phyloP scores from a whole-genome alignment of 352 stramenopile species.

The Phytophthora gonapodyides region DNA sequence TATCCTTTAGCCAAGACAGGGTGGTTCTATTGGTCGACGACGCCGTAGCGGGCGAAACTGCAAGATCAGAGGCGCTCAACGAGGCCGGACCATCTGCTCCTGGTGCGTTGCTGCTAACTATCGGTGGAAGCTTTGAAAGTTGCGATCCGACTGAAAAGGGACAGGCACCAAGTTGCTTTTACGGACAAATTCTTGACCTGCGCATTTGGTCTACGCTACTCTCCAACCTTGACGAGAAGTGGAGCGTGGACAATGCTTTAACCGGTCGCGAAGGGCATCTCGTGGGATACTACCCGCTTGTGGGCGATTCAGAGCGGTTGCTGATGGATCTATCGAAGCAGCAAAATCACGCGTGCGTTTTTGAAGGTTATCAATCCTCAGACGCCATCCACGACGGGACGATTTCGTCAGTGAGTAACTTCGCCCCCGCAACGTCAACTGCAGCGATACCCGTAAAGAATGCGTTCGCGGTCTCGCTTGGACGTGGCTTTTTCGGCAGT shows the following conservation, averaged over 20 bases:
- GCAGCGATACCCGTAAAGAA: constrained; percentile 49
- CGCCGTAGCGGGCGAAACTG: constrained; percentile 39
- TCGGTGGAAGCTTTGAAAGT: constrained; percentile 54
- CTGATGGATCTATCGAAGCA: constrained; percentile 71
- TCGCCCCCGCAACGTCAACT: constrained; percentile 30
- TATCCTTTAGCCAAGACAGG: constrained; percentile 48
- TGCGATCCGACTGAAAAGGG: constrained; percentile 30
- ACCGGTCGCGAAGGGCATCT: constrained; percentile 51
- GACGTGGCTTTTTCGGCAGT: constrained; percentile 46
- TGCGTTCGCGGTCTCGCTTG: constrained; percentile 43
- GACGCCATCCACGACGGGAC: constrained; percentile 26
- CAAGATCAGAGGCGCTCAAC: constrained; percentile 30
- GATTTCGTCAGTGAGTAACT: constrained; percentile 32
- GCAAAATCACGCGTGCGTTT: constrained; percentile 77
- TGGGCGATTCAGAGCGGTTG: constrained; percentile 61
- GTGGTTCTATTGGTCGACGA: constrained; percentile 56
- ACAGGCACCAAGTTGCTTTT: constrained; percentile 49
- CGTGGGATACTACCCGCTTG: constrained; percentile 78
- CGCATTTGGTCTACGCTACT: constrained; percentile 62
- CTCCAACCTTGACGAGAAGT: constrained; percentile 37
- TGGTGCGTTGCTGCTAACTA: constrained; percentile 42
- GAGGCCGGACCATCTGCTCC: constrained; percentile 31
- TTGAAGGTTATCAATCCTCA: constrained; percentile 43
- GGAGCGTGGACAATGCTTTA: constrained; percentile 36
- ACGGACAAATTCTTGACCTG: constrained; percentile 69